Evolutionary conservation across 2,329 filamentous ascomycete species (phyloP).

Genomic region (Fusarium tjaetaba): DNA sequence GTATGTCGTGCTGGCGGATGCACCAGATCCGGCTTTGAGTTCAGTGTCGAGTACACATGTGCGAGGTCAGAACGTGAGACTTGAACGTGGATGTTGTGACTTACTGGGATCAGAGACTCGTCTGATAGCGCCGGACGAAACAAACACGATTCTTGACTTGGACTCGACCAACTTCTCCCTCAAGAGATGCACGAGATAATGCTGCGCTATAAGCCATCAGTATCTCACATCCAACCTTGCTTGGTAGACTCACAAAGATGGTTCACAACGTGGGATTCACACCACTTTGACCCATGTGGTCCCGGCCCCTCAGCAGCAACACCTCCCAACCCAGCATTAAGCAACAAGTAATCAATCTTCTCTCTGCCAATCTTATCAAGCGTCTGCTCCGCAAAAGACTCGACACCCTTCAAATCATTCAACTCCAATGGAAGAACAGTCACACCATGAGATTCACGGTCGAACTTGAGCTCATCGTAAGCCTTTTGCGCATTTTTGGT

Average conservation of each 20-base stretch:
- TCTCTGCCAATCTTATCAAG: too few species aligned
- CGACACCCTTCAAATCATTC: conserved; percentile 55
- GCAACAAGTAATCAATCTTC: too few species aligned
- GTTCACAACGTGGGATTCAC: conserved; percentile 61
- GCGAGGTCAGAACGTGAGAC: background rate
- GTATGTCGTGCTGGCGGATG: conserved; percentile 49
- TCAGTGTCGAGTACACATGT: conserved; percentile 52
- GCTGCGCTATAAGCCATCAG: conserved; percentile 55
- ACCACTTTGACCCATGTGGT: conserved; percentile 58
- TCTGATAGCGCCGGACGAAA: conserved; percentile 61
- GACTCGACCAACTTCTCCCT: conserved; percentile 59
- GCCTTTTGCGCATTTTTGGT: conserved; percentile 52
- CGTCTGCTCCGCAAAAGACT: conserved; percentile 9
- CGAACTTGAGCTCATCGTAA: conserved; percentile 54
- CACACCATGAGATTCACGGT: conserved; percentile 52
- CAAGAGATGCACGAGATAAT: conserved; percentile 62
- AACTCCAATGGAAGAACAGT: conserved; percentile 61
- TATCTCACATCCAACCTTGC: background rate
- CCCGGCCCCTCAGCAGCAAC: conserved; percentile 18
- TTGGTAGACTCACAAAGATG: conserved; percentile 54
- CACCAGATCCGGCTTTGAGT: conserved; percentile 53
- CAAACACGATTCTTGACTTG: conserved; percentile 58
- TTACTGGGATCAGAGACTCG: conserved; percentile 52
- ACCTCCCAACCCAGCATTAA: too few species aligned
- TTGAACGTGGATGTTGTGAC: background rate